These are phyloP conservation scores for Yarrowia osloensis DNA, from an alignment of 805 yeast genomes.

Conservation along the genomic window DNA sequence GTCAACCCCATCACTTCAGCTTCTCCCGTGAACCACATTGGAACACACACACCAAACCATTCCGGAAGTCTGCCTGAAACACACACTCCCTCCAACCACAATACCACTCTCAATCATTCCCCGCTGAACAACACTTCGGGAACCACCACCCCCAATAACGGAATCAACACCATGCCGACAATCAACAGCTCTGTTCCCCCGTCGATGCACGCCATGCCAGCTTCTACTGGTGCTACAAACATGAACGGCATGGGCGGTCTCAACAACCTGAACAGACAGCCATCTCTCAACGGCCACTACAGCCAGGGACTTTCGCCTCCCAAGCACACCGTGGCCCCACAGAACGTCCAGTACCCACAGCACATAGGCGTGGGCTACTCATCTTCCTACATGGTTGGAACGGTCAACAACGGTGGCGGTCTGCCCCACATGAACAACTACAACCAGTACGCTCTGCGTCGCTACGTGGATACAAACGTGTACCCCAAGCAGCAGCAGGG, in stretches of 20 bases:
- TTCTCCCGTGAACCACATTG: background rate
- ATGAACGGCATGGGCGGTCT: slow-evolving; percentile 1
- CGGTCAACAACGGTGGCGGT: background rate
- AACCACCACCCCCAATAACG: slow-evolving; percentile 20
- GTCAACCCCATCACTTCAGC: slow-evolving; percentile 2
- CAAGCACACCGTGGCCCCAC: slow-evolving; percentile 20
- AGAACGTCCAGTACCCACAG: slow-evolving; percentile 27
- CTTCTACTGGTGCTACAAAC: background rate
- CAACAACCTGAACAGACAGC: background rate
- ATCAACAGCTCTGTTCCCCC: slow-evolving; percentile 29
- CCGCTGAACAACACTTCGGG: slow-evolving; percentile 18
- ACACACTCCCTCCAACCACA: slow-evolving; percentile 13
- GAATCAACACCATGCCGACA: slow-evolving; percentile 16
- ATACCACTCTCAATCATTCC: slow-evolving; percentile 9
- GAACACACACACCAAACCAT: background rate
- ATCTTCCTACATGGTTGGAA: slow-evolving; percentile 9
- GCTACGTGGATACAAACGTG: slow-evolving; percentile 7
- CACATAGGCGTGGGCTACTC: slow-evolving; percentile 1
- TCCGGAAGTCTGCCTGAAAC: background rate
- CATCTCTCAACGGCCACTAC: slow-evolving; percentile 9
- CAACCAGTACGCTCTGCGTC: slow-evolving; percentile 20
- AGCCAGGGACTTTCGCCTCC: slow-evolving; percentile 30
- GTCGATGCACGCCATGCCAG: slow-evolving; percentile 25
- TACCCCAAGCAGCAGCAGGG: slow-evolving; percentile 13
- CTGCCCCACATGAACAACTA: slow-evolving; percentile 29